Conservation (phyloP, 768 basidiomycete genomes). For the Cystofilobasidium macerans region DNA sequence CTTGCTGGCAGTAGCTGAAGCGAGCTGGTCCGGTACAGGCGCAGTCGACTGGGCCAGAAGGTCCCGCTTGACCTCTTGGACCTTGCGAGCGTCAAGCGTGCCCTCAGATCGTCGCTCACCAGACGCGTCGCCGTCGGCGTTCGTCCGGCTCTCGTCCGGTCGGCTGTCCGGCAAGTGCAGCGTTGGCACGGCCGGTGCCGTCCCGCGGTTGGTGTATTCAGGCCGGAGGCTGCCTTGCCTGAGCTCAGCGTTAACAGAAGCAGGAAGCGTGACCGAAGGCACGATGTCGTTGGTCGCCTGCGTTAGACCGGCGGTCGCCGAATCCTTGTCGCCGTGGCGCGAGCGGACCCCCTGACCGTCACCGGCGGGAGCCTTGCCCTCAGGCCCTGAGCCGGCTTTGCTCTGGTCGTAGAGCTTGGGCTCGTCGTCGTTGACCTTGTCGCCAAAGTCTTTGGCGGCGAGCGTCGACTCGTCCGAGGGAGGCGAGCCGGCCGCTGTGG, state of each 20-base stretch:
- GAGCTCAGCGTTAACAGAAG: not conserved
- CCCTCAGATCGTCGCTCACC: too few relatives aligned
- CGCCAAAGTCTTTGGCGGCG: too few relatives aligned
- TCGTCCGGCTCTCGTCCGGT: not conserved
- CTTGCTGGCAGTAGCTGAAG: too few relatives aligned
- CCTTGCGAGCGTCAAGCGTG: not conserved
- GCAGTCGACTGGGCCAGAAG: too few relatives aligned
- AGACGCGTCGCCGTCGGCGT: not conserved
- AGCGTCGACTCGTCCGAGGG: too few relatives aligned
- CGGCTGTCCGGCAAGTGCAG: not conserved
- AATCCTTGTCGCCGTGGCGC: too few relatives aligned
- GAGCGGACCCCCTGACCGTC: too few relatives aligned
- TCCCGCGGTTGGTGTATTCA: not conserved
- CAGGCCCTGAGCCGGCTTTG: too few relatives aligned
- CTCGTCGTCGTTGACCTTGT: not conserved
- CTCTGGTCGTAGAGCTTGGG: too few relatives aligned
- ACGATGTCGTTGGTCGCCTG: conserved; percentile 3
- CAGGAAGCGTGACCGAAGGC: not conserved
- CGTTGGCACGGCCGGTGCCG: not conserved
- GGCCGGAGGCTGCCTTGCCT: not conserved
- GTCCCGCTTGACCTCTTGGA: not conserved
- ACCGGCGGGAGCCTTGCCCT: too few relatives aligned
- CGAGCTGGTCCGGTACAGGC: too few relatives aligned
- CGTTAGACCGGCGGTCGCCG: not conserved
- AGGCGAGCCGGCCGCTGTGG: too few relatives aligned